Evolutionary conservation across 352 stramenopile species (phyloP), one percentile per base, ranked within the genome.

Genomic region (Blastocystis sp.): DNA sequence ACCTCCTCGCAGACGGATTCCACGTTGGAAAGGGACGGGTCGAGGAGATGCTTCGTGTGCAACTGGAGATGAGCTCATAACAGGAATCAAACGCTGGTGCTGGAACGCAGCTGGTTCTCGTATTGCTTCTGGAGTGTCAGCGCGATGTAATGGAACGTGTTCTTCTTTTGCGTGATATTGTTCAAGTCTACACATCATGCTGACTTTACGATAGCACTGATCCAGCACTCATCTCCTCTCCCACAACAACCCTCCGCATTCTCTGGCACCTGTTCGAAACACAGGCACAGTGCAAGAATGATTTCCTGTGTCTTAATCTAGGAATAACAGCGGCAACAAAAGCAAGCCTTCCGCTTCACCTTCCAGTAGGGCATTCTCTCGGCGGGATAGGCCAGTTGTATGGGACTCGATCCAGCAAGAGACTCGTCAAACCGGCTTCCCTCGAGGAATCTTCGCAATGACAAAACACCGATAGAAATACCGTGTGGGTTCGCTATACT

Each of bases 251-350:
- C 40, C 9, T 28, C 24, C 59, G 74, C 24, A 52, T 69, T 57
- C 3, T 84, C 74, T 14, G 74, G 57, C 69, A 84, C 54, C 19
- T 84, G 48, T 38, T 84, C 40, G 24, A 84, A 69, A 24, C 69
- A 69, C 7, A 84, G 21, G 28, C 74, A 84, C 54, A 84, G 52
- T 11, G 42, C 60, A 10, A 84, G 14, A 64, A 84, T 68, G 0
- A 84, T 68, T 69, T 84, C 52, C n/a, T 84, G 48, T 1, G 57
- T 84, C 69, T 84, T 84, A 19, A 84, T 63, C 74, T 84, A 84
- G 57, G 34, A 48, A 11, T 59, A 17, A 43, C 1, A 14, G n/a
- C 45, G 2, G 3, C 2, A 43, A 38, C 17, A 7, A 52, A 11
- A 66, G 11, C n/a, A 7, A 14, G 69, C 74, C 45, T 84, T 84